A percentile compares a stretch with the other conserved stretches of the same genome.
phyloP scores from a whole-genome alignment of 2,329 filamentous ascomycete species.

The Elsinoe batatas region DNA sequence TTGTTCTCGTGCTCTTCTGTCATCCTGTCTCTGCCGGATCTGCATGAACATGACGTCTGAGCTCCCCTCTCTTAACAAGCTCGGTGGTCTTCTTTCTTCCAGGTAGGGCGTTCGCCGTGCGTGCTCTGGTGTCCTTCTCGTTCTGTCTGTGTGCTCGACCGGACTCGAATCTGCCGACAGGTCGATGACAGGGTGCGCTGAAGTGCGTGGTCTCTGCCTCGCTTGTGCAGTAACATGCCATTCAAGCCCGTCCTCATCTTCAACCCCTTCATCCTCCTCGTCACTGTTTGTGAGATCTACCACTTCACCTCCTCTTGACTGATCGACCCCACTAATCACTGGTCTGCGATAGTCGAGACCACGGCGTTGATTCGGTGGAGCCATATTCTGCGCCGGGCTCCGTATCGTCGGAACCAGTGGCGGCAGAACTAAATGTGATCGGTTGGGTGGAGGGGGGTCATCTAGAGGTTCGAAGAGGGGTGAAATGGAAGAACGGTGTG shows the following conservation, averaged over 20 bases:
- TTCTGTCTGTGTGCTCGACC: not conserved
- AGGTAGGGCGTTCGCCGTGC: constrained; percentile 5
- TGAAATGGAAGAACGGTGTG: constrained; percentile 15
- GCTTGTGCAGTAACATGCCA: constrained; percentile 18
- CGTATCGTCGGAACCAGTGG: constrained; percentile 15
- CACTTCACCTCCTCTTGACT: constrained; percentile 16
- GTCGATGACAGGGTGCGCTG: constrained; percentile 34
- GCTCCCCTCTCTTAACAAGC: constrained; percentile 15
- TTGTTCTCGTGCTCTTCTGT: constrained; percentile 16
- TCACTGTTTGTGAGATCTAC: constrained; percentile 32
- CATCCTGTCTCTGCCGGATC: constrained; percentile 12
- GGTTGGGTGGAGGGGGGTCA: constrained; percentile 23
- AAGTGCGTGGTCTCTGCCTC: constrained; percentile 29
- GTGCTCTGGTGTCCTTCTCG: not conserved
- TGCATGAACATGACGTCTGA: constrained; percentile 43
- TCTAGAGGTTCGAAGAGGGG: constrained; percentile 24
- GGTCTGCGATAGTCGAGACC: constrained; percentile 47
- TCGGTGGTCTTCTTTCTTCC: not conserved
- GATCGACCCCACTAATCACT: constrained; percentile 25
- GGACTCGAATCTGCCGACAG: constrained; percentile 20
- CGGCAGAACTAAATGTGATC: constrained; percentile 22
- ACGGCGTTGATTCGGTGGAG: constrained; percentile 36
- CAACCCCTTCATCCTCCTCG: constrained; percentile 16
- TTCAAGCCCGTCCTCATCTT: not conserved
- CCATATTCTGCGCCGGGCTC: not conserved